phyloP scores from a whole-genome alignment of 2,329 filamentous ascomycete species.

The Colletotrichum siamense region DNA sequence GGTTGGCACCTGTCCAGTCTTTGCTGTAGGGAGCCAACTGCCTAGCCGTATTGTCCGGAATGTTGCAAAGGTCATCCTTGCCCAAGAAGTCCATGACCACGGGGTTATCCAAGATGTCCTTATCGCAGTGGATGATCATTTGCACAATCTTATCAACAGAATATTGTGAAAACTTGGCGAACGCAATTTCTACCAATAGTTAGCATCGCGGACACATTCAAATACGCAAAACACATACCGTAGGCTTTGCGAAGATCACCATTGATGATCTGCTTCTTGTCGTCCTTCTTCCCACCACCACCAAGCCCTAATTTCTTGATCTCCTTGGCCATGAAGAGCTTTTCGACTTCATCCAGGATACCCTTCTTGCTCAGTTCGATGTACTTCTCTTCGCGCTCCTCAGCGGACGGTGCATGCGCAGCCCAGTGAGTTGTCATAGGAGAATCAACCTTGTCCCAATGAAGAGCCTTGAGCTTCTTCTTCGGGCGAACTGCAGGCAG shows the following conservation, averaged over 20 bases:
- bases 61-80: conserved; percentile 89
- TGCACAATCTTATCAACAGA: conserved; percentile 85
- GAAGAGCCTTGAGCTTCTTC: conserved; percentile 99
- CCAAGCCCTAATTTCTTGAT: conserved; percentile 83
- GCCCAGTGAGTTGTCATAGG: conserved; percentile 94
- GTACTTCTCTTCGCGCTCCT: conserved; percentile 95
- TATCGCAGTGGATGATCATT: conserved; percentile 96
- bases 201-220: not conserved
- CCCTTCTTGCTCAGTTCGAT: conserved; percentile 91
- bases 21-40: conserved; percentile 94
- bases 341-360: conserved; percentile 96
- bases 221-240: conserved; percentile 53
- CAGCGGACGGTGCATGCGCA: conserved; percentile 80
- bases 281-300: conserved; percentile 74
- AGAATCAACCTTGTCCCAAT: conserved; percentile 98
- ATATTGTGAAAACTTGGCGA: conserved; percentile 89
- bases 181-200: conserved; percentile 71
- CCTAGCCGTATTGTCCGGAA: conserved; percentile 89
- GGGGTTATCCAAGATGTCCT: conserved; percentile 82
- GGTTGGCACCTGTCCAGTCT: conserved; percentile 92
- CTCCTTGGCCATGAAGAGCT: conserved; percentile 96
- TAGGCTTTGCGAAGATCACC: conserved; percentile 88
- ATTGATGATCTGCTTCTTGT: conserved; percentile 97
- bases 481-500: conserved; percentile 87
- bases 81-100: conserved; percentile 98